Base-by-base conservation (phyloP, 164 flowering plant species). In the Umbilicus rupestris region DNA sequence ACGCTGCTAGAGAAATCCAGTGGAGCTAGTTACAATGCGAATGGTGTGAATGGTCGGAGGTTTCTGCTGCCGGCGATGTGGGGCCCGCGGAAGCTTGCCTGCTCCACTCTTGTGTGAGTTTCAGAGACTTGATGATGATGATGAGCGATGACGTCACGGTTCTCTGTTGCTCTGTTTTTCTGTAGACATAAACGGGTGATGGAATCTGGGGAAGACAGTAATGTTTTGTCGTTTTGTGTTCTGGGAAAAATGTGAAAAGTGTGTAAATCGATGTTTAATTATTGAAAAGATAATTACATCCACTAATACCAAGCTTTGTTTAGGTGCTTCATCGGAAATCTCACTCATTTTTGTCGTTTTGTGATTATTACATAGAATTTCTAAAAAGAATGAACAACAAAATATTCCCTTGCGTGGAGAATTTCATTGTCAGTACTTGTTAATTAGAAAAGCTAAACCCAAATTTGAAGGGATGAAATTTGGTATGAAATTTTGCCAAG, bases 11-110 rank as follows among this genome's bases (percentile, higher is more conserved):
- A 85, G 22, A 1, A 71, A 2, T 46, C 73, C 0, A 81, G 78
- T 0, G 82, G 87, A 6, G 87, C 80, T 9, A 80, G 89, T 69
- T 85, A 72, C 57, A 85, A 85, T 50, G 87, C 87, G 0, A 15
- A 75, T 12, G 89, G 87, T 7, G 73, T 37, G 2, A 76, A 75
- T 57, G 87, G 87, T 1, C 63, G 87, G 67, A 83, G 80, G 76
- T 85, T 64, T 68, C 39, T 84, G 76, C 73, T 82, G 12, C 87
- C 87, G 20, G 84, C 90, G 2, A 11, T 83, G 63, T 82, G 64
- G 63, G 86, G 83, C 49, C 86, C 82, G 14, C 14, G 72, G 0
- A 80, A 83, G 5, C 77, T 77, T 3, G 7, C 81, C 11, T 83
- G 86, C 30, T 70, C 80, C 0, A 83, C 86, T 39, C 67, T 81